Evolutionary conservation across 78 protist genomes (phyloP), one percentile per base, ranked within the genome.

Genomic region (Pigoraptor vietnamica): DNA sequence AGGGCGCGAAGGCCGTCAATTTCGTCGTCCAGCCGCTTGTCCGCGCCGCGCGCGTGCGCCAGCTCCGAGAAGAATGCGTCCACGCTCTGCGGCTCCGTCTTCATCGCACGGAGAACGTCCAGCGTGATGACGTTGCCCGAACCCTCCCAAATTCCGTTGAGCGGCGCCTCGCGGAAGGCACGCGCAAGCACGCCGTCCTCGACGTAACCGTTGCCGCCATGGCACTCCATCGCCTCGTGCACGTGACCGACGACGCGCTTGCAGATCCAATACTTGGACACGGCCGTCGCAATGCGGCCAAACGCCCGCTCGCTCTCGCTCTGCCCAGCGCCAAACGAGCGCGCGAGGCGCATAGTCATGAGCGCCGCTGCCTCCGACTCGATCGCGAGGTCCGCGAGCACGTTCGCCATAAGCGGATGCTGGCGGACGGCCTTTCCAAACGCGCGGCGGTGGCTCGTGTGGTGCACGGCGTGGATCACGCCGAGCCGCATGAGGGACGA

Each of bases 71-170:
- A 14, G 88, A 83, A 35, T 2, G 88, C 88, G 23, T 6, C 37
- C 10, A 39, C 81, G 25, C 19, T 19, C 86, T 86, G 92, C 21
- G 89, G 88, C 40, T 67, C 91, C 35, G 39, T 87, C 39, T 10
- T 23, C 39, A 82, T 2, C 0, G 90, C 67, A 2, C 94, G 67
- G 36, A 92, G 24, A 21, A 92, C 89, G 34, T 92, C 94, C 19
- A 92, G 88, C n/a, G 40, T 2, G 1, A 92, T 89, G 86, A 92
- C 94, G 37, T 88, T 89, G 82, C 94, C 94, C 10, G 86, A 39
- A 35, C 94, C 94, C 37, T 92, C 94, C 94, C 94, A 92, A 37
- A 92, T 89, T 56, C 82, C 82, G 33, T 92, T 92, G 55, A 92
- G 94, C 2, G 94, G 94, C 25, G 94, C 91, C 91, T 90, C 35